phyloP scores from a whole-genome alignment of 2,329 filamentous ascomycete genomes.

The Clonostachys chloroleuca region DNA sequence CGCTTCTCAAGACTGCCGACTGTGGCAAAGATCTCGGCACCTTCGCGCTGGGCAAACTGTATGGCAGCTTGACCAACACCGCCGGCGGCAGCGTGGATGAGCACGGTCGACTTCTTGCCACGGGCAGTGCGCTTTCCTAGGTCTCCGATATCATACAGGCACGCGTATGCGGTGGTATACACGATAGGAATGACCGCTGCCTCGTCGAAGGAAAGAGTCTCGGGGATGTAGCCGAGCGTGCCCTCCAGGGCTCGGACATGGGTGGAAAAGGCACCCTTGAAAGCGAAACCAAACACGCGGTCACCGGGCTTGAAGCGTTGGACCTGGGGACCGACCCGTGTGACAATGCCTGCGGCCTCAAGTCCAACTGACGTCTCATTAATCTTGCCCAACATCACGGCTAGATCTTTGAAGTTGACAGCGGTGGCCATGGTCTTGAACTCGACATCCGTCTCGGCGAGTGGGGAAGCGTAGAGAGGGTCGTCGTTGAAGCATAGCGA shows the following conservation, averaged over 20 bases:
- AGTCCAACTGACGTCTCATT: constrained; percentile 28
- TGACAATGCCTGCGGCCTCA: constrained; percentile 13
- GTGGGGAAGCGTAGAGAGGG: constrained; percentile 7
- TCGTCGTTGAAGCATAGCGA: constrained; percentile 29
- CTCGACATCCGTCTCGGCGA: constrained; percentile 5
- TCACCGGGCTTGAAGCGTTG: constrained; percentile 9
- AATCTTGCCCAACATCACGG: constrained; percentile 25
- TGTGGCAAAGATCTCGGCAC: constrained; percentile 17
- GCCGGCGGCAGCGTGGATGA: constrained; percentile 20
- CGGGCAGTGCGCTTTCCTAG: constrained; percentile 19
- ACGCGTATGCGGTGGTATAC: constrained; percentile 3
- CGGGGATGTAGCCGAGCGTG: background rate
- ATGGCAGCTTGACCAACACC: constrained; percentile 19
- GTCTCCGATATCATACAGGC: constrained; percentile 6
- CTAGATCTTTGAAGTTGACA: constrained; percentile 20
- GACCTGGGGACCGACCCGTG: constrained; percentile 9
- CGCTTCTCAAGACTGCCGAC: constrained; percentile 18
- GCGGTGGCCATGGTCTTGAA: constrained; percentile 5
- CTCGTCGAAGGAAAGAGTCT: constrained; percentile 10
- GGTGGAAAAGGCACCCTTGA: constrained; percentile 14
- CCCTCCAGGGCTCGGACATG: constrained; percentile 3
- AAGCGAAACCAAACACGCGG: constrained; percentile 10
- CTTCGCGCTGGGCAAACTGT: constrained; percentile 8
- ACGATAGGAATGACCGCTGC: constrained; percentile 12
- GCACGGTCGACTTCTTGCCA: constrained; percentile 11